These are phyloP conservation scores for Cadophora sp. DNA, from an alignment of 2,329 filamentous ascomycete genomes.

Conservation along the genomic window DNA sequence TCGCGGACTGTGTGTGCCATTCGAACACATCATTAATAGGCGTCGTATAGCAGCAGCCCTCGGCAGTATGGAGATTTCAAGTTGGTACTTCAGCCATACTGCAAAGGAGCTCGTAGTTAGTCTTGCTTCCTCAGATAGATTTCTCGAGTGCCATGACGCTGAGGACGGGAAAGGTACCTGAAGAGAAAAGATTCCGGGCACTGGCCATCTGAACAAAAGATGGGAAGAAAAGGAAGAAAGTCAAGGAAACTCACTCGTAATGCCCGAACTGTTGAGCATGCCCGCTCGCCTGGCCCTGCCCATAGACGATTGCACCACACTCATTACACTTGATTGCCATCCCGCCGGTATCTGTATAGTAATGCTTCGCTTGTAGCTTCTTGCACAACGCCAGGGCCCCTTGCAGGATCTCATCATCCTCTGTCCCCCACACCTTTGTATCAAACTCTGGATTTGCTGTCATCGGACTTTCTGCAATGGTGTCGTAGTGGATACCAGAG, in stretches of 20 bases:
- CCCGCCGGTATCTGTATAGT: constrained; percentile 86
- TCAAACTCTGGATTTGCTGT: constrained; percentile 76
- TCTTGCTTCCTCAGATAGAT: not conserved
- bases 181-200: too few relatives aligned
- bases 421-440: constrained; percentile 61
- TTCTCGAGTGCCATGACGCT: too few relatives aligned
- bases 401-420: constrained; percentile 71
- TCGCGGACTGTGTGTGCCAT: not conserved
- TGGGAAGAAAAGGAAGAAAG: not conserved
- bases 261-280: constrained; percentile 70
- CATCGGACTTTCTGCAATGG: constrained; percentile 75
- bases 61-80: not conserved
- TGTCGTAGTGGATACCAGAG: constrained; percentile 93
- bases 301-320: constrained; percentile 72
- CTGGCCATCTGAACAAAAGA: too few relatives aligned
- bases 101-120: not conserved
- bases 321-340: constrained; percentile 81
- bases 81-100: constrained; percentile 56
- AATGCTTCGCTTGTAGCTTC: constrained; percentile 74
- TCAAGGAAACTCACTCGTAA: constrained; percentile 44
- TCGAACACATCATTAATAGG: not conserved
- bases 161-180: too few relatives aligned
- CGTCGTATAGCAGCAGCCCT: not conserved
- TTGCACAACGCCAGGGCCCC: constrained; percentile 69
- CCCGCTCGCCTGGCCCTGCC: constrained; percentile 65